These are phyloP conservation scores for Hirsutella thompsonii DNA, from an alignment of 2,329 filamentous ascomycete genomes.

Conservation along the genomic window DNA sequence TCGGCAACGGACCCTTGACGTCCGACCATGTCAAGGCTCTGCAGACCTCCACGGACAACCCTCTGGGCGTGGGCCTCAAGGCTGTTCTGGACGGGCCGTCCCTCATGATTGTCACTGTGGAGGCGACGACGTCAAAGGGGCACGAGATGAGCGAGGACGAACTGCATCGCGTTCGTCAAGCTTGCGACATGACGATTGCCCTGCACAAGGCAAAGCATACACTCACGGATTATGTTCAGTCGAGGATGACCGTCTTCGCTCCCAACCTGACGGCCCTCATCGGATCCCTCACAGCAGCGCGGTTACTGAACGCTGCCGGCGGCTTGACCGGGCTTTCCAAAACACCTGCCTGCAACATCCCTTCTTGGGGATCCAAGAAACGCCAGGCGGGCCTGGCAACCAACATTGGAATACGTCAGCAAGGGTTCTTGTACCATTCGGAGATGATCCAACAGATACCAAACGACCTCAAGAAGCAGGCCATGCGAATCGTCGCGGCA, in stretches of 20 bases:
- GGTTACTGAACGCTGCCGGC: constrained; percentile 89
- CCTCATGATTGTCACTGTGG: constrained; percentile 90
- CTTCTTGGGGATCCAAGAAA: constrained; percentile 83
- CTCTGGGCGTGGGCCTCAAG: constrained; percentile 61
- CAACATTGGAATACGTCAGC: constrained; percentile 80
- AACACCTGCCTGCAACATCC: constrained; percentile 84
- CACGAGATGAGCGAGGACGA: constrained; percentile 64
- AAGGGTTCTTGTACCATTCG: constrained; percentile 88
- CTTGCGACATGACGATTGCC: constrained; percentile 78
- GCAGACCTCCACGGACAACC: constrained; percentile 65
- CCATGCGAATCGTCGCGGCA: constrained; percentile 85
- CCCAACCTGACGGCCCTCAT: constrained; percentile 87
- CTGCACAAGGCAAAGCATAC: constrained; percentile 79
- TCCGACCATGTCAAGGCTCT: constrained; percentile 66
- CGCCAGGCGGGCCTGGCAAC: constrained; percentile 77
- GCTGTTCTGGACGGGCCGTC: constrained; percentile 78
- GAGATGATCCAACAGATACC: constrained; percentile 78
- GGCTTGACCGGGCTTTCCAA: constrained; percentile 82
- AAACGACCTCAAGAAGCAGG: constrained; percentile 78
- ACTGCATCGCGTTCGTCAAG: constrained; percentile 58
- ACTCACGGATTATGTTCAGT: constrained; percentile 89
- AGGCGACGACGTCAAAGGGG: constrained; percentile 82
- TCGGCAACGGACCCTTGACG: constrained; percentile 85
- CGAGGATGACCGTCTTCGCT: constrained; percentile 90
- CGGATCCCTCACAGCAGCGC: constrained; percentile 83